Conservation (phyloP, 176 grass and related monocot species). For the Carex scoparia region DNA sequence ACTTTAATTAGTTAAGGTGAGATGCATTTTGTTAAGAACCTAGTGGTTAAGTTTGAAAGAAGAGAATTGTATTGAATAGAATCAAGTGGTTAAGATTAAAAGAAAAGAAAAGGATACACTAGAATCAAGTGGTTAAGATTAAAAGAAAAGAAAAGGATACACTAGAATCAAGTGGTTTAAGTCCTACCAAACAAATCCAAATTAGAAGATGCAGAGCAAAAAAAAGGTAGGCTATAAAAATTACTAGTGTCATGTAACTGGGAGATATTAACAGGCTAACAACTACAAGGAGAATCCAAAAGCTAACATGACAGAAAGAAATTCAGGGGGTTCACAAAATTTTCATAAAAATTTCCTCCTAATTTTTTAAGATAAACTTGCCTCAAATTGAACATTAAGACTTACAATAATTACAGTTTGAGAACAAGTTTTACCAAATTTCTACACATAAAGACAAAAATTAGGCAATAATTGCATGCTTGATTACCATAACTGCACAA, state of each 20-base stretch:
- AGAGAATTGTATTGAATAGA: not conserved
- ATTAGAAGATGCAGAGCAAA: not conserved
- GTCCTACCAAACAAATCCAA: conserved; percentile 1
- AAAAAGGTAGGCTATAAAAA: not conserved
- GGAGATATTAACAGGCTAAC: not conserved
- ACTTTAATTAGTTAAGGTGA: not conserved
- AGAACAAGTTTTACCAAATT: not conserved
- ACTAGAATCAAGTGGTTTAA: not conserved
- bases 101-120: not conserved
- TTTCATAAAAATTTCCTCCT: not conserved
- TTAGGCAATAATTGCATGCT: not conserved
- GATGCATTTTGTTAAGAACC: not conserved
- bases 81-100: not conserved
- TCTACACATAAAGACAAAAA: not conserved
- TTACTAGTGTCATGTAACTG: not conserved
- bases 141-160: not conserved
- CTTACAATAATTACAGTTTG: not conserved
- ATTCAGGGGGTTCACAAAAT: not conserved
- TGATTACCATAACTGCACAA: not conserved
- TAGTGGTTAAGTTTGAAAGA: not conserved
- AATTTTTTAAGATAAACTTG: not conserved
- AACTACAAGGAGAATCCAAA: not conserved
- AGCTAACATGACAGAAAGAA: not conserved
- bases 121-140: not conserved
- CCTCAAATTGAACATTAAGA: not conserved